phyloP scores from a whole-genome alignment of 2,329 filamentous ascomycete genomes.

The Cryoendolithus antarcticus region DNA sequence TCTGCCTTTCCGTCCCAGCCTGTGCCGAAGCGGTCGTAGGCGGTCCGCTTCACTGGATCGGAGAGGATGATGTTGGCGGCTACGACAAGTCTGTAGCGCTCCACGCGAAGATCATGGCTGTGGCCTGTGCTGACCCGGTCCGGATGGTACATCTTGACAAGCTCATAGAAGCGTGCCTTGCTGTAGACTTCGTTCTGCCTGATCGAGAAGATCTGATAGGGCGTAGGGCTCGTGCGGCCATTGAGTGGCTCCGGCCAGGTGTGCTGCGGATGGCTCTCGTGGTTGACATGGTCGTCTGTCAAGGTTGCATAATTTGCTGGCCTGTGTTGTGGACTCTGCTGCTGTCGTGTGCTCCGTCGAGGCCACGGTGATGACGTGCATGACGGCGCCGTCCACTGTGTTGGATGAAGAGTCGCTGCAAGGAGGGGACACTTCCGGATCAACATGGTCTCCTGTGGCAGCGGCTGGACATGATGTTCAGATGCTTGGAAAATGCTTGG shows the following conservation, averaged over 20 bases:
- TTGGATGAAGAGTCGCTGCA: constrained; percentile 13
- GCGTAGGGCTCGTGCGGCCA: constrained; percentile 49
- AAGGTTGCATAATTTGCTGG: constrained; percentile 21
- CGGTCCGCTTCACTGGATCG: constrained; percentile 61
- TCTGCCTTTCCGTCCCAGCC: constrained; percentile 57
- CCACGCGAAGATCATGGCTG: constrained; percentile 52
- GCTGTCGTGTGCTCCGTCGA: constrained; percentile 20
- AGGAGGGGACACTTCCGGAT: constrained; percentile 24
- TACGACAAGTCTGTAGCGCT: constrained; percentile 81
- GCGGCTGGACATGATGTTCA: constrained; percentile 1
- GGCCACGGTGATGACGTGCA: constrained; percentile 31
- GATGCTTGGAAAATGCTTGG: too few species aligned
- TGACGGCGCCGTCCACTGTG: constrained; percentile 15
- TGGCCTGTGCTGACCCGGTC: constrained; percentile 45
- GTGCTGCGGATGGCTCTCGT: constrained; percentile 13
- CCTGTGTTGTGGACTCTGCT: constrained; percentile 6
- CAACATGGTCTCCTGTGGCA: constrained; percentile 22
- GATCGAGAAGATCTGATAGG: constrained; percentile 75
- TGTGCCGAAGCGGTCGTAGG: constrained; percentile 70
- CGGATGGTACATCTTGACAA: constrained; percentile 94
- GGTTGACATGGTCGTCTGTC: constrained; percentile 14
- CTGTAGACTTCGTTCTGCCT: constrained; percentile 56
- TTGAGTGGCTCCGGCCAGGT: constrained; percentile 24
- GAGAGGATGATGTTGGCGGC: constrained; percentile 81
- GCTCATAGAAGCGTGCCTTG: constrained; percentile 73